Percentiles rank a stretch among this genome's conserved stretches.
Evolutionary conservation across 73 alveolate species (phyloP).

Genomic region (Paramecium tetraurelia): DNA sequence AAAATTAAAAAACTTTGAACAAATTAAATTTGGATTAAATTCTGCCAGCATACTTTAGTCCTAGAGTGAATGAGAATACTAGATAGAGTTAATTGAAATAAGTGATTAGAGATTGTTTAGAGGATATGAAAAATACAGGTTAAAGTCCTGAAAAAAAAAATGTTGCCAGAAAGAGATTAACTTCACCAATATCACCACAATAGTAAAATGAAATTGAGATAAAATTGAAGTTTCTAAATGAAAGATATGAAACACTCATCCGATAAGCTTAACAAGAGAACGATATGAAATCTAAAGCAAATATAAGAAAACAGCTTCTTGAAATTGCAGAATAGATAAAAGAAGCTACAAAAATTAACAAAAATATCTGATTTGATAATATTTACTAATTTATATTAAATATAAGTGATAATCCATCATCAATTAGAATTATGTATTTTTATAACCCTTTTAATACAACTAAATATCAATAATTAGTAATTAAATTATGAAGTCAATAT

Average conservation of each 20-base stretch:
- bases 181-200: background rate
- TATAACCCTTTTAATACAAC: too few relatives aligned
- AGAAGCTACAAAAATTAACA: background rate
- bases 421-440: background rate
- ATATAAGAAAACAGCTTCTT: background rate
- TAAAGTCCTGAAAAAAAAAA: background rate
- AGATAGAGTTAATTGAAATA: background rate
- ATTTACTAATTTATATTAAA: background rate
- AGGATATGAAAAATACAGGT: background rate
- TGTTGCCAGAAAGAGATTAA: background rate
- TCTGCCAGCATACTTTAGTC: background rate
- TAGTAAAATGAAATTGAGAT: background rate
- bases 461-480: too few relatives aligned
- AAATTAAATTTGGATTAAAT: background rate
- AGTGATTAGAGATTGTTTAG: background rate
- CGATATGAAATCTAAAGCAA: background rate
- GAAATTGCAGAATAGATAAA: background rate
- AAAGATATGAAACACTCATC: background rate
- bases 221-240: background rate
- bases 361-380: background rate
- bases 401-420: background rate
- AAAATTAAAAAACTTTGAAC: background rate
- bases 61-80: background rate
- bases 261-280: background rate
- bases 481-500: background rate